A percentile compares a stretch with the other conserved stretches of the same genome.
These are phyloP conservation scores for Xylogone sp. DNA, from an alignment of 2,329 filamentous ascomycete genomes.

Conservation along the genomic window DNA sequence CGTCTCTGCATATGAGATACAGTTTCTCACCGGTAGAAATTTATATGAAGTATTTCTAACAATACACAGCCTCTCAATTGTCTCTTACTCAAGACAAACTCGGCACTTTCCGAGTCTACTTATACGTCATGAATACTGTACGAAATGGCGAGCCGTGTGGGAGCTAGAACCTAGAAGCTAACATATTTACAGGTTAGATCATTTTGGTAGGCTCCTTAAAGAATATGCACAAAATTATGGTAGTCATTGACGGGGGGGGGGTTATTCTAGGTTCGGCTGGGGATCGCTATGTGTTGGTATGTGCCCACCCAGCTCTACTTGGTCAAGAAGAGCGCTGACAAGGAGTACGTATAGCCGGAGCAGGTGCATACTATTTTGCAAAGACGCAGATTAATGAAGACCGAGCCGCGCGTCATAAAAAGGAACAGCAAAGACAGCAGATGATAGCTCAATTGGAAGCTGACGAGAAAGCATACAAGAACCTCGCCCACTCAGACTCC, in stretches of 20 bases:
- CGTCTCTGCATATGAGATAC: too few relatives aligned
- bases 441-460: constrained; percentile 44
- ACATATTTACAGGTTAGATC: constrained; percentile 55
- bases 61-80: constrained; percentile 4
- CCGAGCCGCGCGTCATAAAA: constrained; percentile 67
- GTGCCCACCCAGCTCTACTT: constrained; percentile 24
- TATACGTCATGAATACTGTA: constrained; percentile 51
- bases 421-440: constrained; percentile 56
- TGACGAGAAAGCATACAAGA: background rate
- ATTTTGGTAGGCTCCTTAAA: constrained; percentile 51
- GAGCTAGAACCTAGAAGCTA: constrained; percentile 8
- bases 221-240: constrained; percentile 7
- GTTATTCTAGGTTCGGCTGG: constrained; percentile 74
- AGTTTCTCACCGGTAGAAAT: too few relatives aligned
- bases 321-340: constrained; percentile 9
- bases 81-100: background rate
- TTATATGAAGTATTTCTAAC: constrained; percentile 1
- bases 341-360: constrained; percentile 66
- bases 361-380: constrained; percentile 90
- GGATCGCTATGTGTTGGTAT: constrained; percentile 79
- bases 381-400: constrained; percentile 94
- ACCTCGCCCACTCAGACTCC: constrained; percentile 41
- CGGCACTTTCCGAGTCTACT: background rate
- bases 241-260: constrained; percentile 14
- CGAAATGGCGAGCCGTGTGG: constrained; percentile 19